A percentile compares a stretch with the other conserved stretches of the same genome.
These are phyloP conservation scores for Plasmodium reichenowi DNA, from an alignment of 169 alveolate species.

Conservation along the genomic window DNA sequence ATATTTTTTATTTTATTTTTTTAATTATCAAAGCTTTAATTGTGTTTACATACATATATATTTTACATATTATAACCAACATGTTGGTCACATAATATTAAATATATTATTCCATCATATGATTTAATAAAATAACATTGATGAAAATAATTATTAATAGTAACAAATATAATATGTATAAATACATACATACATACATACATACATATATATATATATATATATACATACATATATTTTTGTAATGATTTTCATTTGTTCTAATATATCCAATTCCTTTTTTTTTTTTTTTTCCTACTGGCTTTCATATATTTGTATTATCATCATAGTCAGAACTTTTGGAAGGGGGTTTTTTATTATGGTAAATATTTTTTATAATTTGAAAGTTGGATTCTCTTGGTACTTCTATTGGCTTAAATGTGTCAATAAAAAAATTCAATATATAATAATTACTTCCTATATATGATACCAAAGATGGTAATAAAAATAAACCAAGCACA, in stretches of 20 bases:
- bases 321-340: conserved; percentile 74
- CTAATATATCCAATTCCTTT: background rate
- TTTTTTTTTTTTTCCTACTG: background rate
- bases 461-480: conserved; percentile 60
- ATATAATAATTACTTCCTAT: conserved; percentile 60
- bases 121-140: no score
- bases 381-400: conserved; percentile 50
- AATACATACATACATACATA: no score
- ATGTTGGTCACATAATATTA: no score
- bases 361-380: conserved; percentile 47
- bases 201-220: no score
- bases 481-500: conserved; percentile 43
- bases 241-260: background rate
- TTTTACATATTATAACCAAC: no score
- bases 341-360: conserved; percentile 57
- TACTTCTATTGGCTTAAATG: conserved; percentile 66
- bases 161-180: no score
- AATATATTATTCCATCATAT: no score
- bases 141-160: no score
- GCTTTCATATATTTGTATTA: conserved; percentile 31
- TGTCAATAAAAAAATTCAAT: conserved; percentile 50
- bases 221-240: background rate
- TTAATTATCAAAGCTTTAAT: no score
- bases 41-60: no score
- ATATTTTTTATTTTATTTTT: no score